These are phyloP conservation scores for Gossypium aridum DNA, from an alignment of 441 rosid species.

Conservation along the genomic window DNA sequence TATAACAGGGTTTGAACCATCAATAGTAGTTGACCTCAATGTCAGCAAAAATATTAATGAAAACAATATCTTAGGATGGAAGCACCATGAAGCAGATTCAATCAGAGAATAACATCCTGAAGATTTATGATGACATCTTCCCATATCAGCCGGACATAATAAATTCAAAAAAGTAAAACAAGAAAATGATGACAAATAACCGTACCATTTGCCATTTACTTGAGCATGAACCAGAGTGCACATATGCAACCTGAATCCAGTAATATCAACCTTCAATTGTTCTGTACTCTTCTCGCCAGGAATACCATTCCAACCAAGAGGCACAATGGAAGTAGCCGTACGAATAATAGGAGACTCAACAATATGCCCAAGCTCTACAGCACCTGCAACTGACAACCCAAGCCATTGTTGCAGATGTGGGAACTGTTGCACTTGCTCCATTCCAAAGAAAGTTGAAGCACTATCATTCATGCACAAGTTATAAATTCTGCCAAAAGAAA, in stretches of 20 bases:
- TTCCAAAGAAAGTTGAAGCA: conserved; percentile 50
- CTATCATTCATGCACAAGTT: conserved; percentile 73
- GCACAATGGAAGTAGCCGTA: conserved; percentile 82
- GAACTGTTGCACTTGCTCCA: conserved; percentile 81
- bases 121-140: background rate
- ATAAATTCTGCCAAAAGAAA: conserved; percentile 53
- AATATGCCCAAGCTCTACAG: conserved; percentile 83
- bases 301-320: conserved; percentile 87
- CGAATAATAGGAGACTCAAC: conserved; percentile 82
- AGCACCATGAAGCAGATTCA: background rate
- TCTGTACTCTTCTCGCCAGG: conserved; percentile 73
- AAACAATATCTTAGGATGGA: background rate
- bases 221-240: conserved; percentile 86
- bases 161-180: background rate
- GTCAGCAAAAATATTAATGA: background rate
- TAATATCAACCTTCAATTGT: conserved; percentile 85
- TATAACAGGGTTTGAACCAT: background rate
- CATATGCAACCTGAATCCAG: conserved; percentile 87
- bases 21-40: background rate
- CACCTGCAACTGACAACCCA: conserved; percentile 74
- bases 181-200: conserved; percentile 14
- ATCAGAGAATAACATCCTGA: background rate
- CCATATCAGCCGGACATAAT: background rate
- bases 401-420: conserved; percentile 93
- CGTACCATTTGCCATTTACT: conserved; percentile 94